Evolutionary conservation across 768 basidiomycete genomes (phyloP).

Genomic region (Asterophora parasitica): DNA sequence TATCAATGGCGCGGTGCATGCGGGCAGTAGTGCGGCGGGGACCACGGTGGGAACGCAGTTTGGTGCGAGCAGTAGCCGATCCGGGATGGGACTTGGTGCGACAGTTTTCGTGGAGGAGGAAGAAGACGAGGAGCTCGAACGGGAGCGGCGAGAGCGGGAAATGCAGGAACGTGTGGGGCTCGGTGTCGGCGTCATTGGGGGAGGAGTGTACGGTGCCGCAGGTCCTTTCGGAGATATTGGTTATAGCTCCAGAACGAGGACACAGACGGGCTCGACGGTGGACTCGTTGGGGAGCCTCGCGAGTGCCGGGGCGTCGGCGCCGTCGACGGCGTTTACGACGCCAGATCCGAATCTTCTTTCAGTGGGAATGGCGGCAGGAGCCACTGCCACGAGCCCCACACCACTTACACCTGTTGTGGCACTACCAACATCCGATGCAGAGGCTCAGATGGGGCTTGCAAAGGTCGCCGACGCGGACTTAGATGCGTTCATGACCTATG

Average conservation of each 20-base stretch:
- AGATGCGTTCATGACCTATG: slow-evolving; percentile 83
- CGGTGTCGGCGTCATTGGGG: slow-evolving; percentile 23
- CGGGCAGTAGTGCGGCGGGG: slow-evolving; percentile 45
- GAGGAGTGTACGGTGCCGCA: slow-evolving; percentile 16
- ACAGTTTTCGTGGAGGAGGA: slow-evolving; percentile 66
- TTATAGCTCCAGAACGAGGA: slow-evolving; percentile 44
- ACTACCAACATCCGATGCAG: slow-evolving; percentile 65
- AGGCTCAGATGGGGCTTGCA: slow-evolving; percentile 70
- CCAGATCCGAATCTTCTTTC: slow-evolving; percentile 46
- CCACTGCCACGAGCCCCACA: slow-evolving; percentile 41
- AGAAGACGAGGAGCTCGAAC: slow-evolving; percentile 65
- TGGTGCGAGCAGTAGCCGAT: slow-evolving; percentile 22
- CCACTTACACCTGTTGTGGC: slow-evolving; percentile 68
- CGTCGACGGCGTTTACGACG: slow-evolving; percentile 55
- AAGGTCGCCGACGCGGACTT: slow-evolving; percentile 82
- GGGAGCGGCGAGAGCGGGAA: slow-evolving; percentile 33
- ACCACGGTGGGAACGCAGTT: slow-evolving; percentile 71
- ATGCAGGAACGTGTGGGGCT: slow-evolving; percentile 20
- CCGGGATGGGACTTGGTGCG: slow-evolving; percentile 44
- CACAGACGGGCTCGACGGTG: slow-evolving; percentile 44
- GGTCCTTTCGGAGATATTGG: slow-evolving; percentile 32
- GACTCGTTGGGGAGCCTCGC: slow-evolving; percentile 31
- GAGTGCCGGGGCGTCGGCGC: slow-evolving; percentile 17
- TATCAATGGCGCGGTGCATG: slow-evolving; percentile 36
- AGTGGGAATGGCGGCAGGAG: slow-evolving; percentile 26